A percentile compares a stretch with the other conserved stretches of the same genome.
Evolutionary conservation across 108 stramenopile species (phyloP).

Genomic region (Cylindrotheca closterium): DNA sequence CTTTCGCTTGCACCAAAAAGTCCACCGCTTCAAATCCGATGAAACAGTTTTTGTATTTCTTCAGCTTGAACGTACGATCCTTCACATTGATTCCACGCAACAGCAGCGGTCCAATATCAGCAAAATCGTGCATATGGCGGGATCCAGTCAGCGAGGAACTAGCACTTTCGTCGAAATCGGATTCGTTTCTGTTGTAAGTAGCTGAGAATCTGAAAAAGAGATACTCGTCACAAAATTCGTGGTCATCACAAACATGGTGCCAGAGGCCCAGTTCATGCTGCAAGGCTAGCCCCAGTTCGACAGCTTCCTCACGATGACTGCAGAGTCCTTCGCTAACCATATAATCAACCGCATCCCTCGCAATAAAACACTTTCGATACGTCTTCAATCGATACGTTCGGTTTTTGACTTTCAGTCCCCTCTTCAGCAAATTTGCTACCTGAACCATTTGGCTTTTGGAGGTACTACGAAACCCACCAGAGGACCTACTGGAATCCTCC

Average conservation of each 20-base stretch:
- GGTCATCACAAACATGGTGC: slow-evolving; percentile 40
- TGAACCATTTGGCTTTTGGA: too few relatives aligned
- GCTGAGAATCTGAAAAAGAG: slow-evolving; percentile 46
- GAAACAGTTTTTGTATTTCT: slow-evolving; percentile 36
- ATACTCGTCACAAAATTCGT: slow-evolving; percentile 52
- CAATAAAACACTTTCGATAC: slow-evolving; percentile 43
- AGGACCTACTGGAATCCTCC: not conserved
- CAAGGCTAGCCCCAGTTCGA: slow-evolving; percentile 37
- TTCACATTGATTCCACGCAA: not conserved
- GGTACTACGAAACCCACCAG: not conserved
- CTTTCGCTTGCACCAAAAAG: slow-evolving; percentile 39
- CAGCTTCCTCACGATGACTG: slow-evolving; percentile 36
- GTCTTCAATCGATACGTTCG: slow-evolving; percentile 18
- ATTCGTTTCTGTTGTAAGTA: not conserved
- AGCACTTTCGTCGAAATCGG: too few relatives aligned
- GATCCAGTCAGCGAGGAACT: too few relatives aligned
- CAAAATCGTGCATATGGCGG: too few relatives aligned
- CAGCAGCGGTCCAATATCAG: too few relatives aligned
- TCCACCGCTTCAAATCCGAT: slow-evolving; percentile 48
- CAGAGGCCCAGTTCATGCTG: slow-evolving; percentile 9
- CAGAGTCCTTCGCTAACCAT: slow-evolving; percentile 16
- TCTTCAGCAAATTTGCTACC: slow-evolving; percentile 1
- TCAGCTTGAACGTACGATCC: slow-evolving; percentile 5
- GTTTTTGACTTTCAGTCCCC: slow-evolving; percentile 13
- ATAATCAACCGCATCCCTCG: slow-evolving; percentile 43